Evolutionary conservation across 2,329 filamentous ascomycete genomes (phyloP).

Genomic region (Cryphonectria parasitica): DNA sequence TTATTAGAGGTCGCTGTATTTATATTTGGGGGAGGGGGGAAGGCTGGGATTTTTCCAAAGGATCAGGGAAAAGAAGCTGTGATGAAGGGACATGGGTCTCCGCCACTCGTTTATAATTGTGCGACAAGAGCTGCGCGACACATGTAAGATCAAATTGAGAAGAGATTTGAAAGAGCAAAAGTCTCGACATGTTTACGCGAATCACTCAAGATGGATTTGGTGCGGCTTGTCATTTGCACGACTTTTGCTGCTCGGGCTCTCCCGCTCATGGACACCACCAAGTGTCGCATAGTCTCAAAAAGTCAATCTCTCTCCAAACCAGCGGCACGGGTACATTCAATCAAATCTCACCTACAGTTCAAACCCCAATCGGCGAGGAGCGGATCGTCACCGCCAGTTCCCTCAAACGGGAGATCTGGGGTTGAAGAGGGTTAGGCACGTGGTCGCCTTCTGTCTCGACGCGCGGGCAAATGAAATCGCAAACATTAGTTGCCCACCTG

Average conservation of each 20-base stretch:
- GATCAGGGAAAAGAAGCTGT: slow-evolving; percentile 11
- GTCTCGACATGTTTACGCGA: neutral
- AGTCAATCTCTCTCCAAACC: neutral
- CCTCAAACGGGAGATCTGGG: neutral
- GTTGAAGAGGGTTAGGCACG: neutral
- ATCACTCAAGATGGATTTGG: neutral
- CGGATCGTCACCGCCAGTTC: slow-evolving; percentile 15
- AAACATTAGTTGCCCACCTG: neutral
- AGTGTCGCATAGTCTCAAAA: neutral
- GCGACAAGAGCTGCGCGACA: slow-evolving; percentile 8
- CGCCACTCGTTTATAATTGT: slow-evolving; percentile 3
- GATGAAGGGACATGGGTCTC: neutral
- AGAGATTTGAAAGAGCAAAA: neutral
- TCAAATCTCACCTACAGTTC: neutral
- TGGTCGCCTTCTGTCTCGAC: neutral
- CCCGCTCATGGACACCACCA: slow-evolving; percentile 7
- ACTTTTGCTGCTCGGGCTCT: neutral
- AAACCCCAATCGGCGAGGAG: slow-evolving; percentile 5
- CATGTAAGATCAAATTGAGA: slow-evolving; percentile 16
- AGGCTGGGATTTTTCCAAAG: neutral
- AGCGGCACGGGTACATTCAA: neutral
- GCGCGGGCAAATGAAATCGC: neutral
- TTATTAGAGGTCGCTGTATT: slow-evolving; percentile 23
- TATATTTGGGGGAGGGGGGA: neutral
- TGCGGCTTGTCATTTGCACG: neutral